Evolutionary conservation across 1,284 basidiomycete genomes (phyloP).

Genomic region (Stygiomarasmius scandens): DNA sequence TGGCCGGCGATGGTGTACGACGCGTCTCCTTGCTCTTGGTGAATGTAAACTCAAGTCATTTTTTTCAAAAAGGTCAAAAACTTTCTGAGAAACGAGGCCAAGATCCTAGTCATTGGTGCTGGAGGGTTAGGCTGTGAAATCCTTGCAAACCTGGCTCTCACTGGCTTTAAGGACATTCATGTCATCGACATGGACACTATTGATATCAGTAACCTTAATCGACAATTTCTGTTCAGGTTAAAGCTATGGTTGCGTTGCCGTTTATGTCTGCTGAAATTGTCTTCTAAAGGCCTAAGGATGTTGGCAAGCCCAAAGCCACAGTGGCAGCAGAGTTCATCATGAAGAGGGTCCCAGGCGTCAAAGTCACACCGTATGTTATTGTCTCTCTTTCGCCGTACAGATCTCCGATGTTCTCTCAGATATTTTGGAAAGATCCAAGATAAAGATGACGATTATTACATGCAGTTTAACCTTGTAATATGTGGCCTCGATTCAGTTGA

Average conservation of each 20-base stretch:
- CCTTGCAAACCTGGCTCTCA: constrained; percentile 88
- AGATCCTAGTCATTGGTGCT: constrained; percentile 96
- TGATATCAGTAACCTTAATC: constrained; percentile 97
- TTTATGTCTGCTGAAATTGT: not conserved
- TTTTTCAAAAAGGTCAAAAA: constrained; percentile 69
- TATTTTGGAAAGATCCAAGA: constrained; percentile 99
- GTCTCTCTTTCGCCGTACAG: not conserved
- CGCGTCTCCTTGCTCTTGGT: constrained; percentile 12
- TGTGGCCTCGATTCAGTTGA: constrained; percentile 98
- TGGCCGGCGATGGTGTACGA: constrained; percentile 71
- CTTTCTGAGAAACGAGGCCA: constrained; percentile 83
- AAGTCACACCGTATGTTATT: constrained; percentile 84
- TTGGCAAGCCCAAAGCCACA: constrained; percentile 92
- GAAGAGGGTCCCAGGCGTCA: constrained; percentile 91
- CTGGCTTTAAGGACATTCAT: constrained; percentile 97
- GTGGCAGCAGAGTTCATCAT: constrained; percentile 96
- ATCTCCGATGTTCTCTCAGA: constrained; percentile 43
- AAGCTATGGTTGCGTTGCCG: constrained; percentile 19
- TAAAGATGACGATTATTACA: constrained; percentile 94
- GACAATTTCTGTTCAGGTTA: constrained; percentile 97
- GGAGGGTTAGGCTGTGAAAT: constrained; percentile 96
- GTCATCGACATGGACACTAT: constrained; percentile 99
- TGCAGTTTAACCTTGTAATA: constrained; percentile 96
- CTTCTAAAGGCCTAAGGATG: constrained; percentile 77
- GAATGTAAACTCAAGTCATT: constrained; percentile 1